A percentile compares a stretch with the other conserved stretches of the same genome.
Evolutionary conservation across 495 filamentous ascomycete species (phyloP).

Genomic region (Neohortaea acidophila): DNA sequence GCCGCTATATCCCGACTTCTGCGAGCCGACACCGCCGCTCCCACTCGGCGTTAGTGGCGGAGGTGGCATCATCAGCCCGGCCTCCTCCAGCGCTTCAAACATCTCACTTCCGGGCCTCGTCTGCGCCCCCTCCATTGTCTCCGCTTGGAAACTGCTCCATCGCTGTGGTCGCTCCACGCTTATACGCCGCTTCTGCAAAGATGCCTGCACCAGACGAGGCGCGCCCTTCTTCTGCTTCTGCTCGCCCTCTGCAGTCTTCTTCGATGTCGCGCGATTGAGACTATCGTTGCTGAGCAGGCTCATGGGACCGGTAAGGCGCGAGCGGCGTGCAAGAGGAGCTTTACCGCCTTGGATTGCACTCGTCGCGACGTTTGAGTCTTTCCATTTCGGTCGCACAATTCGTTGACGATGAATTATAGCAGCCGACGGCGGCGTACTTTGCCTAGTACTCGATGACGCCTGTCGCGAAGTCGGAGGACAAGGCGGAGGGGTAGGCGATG

Average conservation of each 20-base stretch:
- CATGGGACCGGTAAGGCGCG: constrained; percentile 8
- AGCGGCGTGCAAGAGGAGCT: background rate
- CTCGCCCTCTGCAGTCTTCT: no score
- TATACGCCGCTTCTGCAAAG: constrained; percentile 4
- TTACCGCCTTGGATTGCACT: background rate
- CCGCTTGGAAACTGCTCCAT: constrained; percentile 10
- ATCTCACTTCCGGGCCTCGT: constrained; percentile 8
- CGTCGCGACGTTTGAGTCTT: background rate
- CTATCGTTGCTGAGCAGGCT: constrained; percentile 13
- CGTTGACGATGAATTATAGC: background rate
- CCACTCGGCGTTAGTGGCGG: background rate
- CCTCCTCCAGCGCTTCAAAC: constrained; percentile 10
- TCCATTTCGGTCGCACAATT: no score
- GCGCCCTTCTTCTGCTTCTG: no score
- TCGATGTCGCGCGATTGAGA: constrained; percentile 5
- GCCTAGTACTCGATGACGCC: constrained; percentile 1
- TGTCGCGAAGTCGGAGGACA: constrained; percentile 12
- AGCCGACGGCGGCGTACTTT: background rate
- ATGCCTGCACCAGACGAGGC: constrained; percentile 8
- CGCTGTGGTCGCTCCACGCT: constrained; percentile 12
- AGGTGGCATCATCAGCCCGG: constrained; percentile 10
- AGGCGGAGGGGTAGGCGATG: constrained; percentile 15
- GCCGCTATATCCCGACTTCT: constrained; percentile 8
- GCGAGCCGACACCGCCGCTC: background rate
- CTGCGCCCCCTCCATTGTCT: constrained; percentile 10